Percentiles rank a stretch among this genome's conserved stretches.
phyloP scores from a whole-genome alignment of 352 stramenopile species.

The Phytopythium chamaehyphon region DNA sequence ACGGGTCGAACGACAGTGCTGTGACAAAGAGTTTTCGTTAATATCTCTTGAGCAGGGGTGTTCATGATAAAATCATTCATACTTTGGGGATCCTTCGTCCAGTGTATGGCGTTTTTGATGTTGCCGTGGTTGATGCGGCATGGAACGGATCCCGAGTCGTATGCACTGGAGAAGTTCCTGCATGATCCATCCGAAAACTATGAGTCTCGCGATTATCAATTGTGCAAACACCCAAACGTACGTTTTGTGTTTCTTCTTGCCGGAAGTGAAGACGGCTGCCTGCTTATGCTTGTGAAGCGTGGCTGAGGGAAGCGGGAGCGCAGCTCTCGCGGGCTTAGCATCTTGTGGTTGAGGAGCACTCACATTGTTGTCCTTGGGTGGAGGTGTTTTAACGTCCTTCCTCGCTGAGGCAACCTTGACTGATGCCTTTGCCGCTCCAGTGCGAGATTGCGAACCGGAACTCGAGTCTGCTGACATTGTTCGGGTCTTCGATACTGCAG shows the following conservation, averaged over 20 bases:
- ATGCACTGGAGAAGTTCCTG: slow-evolving; percentile 69
- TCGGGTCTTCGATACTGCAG: neutral
- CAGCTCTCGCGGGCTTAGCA: slow-evolving; percentile 12
- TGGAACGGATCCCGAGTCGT: slow-evolving; percentile 62
- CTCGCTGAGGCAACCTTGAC: slow-evolving; percentile 2
- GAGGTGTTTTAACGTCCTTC: slow-evolving; percentile 17
- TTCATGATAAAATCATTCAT: neutral
- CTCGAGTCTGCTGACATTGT: neutral
- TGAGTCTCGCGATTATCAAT: too few relatives aligned
- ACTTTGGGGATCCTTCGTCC: slow-evolving; percentile 63
- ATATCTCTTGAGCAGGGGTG: neutral
- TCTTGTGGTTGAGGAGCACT: slow-evolving; percentile 1
- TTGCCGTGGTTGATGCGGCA: slow-evolving; percentile 78
- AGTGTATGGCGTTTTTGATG: slow-evolving; percentile 72
- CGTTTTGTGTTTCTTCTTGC: slow-evolving; percentile 79
- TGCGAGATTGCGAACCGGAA: neutral
- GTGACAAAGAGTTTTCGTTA: neutral
- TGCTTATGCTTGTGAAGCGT: slow-evolving; percentile 73
- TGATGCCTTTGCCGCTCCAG: neutral
- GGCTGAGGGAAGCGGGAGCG: slow-evolving; percentile 44
- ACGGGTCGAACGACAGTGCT: slow-evolving; percentile 58
- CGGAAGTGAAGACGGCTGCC: slow-evolving; percentile 54
- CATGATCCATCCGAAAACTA: neutral
- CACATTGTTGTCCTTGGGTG: slow-evolving; percentile 1
- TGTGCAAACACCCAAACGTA: too few relatives aligned